These are phyloP conservation scores for Extremus antarcticus DNA, from an alignment of 495 filamentous ascomycete genomes.

Conservation along the genomic window DNA sequence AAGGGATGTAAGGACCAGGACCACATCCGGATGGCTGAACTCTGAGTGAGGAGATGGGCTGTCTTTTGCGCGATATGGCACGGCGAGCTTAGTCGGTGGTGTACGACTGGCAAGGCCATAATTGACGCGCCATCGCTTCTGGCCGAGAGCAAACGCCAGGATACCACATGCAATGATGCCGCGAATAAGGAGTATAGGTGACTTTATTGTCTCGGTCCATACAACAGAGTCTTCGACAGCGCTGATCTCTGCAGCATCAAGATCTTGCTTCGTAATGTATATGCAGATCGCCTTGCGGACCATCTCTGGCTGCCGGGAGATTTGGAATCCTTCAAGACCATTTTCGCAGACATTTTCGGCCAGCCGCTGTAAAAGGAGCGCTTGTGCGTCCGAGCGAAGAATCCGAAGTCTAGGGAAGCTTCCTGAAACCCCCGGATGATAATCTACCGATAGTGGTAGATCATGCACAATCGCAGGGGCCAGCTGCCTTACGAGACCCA, in stretches of 20 bases:
- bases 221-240: conserved; percentile 29
- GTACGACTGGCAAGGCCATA: conserved; percentile 45
- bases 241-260: conserved; percentile 24
- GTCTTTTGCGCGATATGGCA: conserved; percentile 64
- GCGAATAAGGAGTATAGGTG: conserved; percentile 42
- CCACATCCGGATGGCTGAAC: conserved; percentile 63
- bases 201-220: conserved; percentile 26
- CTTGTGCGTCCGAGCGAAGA: conserved; percentile 29
- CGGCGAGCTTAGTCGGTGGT: conserved; percentile 44
- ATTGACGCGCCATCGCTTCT: conserved; percentile 58
- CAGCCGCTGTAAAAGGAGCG: conserved; percentile 24
- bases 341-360: conserved; percentile 29
- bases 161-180: conserved; percentile 51
- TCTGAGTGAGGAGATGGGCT: conserved; percentile 51
- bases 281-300: conserved; percentile 31
- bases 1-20: conserved; percentile 53
- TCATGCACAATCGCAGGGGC: conserved; percentile 28
- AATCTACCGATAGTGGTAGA: conserved; percentile 30
- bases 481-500: too few species aligned
- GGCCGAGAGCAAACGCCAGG: conserved; percentile 41
- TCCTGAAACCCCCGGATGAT: conserved; percentile 29
- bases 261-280: conserved; percentile 35
- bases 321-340: conserved; percentile 33
- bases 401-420: conserved; percentile 40
- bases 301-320: conserved; percentile 30